phyloP scores from a whole-genome alignment of 176 grass and related monocot genomes.

The Hsuehochloa calcarea region DNA sequence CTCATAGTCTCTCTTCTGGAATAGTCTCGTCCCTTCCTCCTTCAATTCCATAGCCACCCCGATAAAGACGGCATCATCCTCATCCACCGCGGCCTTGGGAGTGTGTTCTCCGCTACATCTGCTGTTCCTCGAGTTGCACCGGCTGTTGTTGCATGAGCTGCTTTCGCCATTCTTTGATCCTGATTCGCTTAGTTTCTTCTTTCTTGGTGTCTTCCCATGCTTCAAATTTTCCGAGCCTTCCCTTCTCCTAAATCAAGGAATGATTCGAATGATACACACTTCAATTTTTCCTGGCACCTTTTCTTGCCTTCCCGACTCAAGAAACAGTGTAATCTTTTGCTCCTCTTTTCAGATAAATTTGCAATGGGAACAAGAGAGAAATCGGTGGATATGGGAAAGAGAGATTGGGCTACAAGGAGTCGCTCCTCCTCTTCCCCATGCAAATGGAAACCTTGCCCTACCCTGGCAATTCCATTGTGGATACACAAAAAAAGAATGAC shows the following conservation, averaged over 20 bases:
- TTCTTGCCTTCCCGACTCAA: not conserved
- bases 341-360: constrained; percentile 4
- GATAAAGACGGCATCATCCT: constrained; percentile 27
- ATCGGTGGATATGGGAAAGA: constrained; percentile 32
- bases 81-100: constrained; percentile 20
- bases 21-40: constrained; percentile 62
- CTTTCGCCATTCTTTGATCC: constrained; percentile 18
- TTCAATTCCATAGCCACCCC: constrained; percentile 47
- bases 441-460: constrained; percentile 38
- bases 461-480: constrained; percentile 18
- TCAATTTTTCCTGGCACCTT: not conserved
- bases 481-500: not conserved
- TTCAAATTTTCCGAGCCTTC: not conserved
- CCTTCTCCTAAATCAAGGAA: not conserved
- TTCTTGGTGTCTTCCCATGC: constrained; percentile 61
- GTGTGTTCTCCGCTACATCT: constrained; percentile 23
- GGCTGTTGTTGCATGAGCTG: constrained; percentile 29
- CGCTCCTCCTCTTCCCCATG: constrained; percentile 35
- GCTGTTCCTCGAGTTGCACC: constrained; percentile 28
- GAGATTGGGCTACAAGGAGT: not conserved
- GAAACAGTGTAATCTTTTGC: not conserved
- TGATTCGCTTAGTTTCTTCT: constrained; percentile 41
- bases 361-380: not conserved
- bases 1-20: constrained; percentile 65
- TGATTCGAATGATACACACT: not conserved